Percentiles rank a stretch among this genome's conserved stretches.
Conservation (phyloP, 2,329 filamentous ascomycete genomes). For the Diaporthe eres region DNA sequence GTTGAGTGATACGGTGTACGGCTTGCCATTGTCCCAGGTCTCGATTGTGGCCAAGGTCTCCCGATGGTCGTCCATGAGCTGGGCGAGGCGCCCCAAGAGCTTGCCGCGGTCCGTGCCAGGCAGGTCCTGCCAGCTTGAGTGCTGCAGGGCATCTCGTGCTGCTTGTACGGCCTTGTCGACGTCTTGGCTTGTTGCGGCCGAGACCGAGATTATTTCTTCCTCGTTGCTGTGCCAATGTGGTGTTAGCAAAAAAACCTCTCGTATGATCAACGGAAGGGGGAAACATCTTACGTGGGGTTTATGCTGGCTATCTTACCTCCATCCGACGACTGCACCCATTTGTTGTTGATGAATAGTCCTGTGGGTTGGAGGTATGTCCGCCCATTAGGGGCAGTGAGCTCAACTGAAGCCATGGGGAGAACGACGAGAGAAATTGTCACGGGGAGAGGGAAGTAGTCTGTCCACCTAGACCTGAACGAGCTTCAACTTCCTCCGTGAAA, state of each 20-base stretch:
- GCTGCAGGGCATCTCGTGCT: constrained; percentile 77
- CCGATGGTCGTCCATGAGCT: constrained; percentile 61
- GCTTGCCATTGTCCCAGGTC: constrained; percentile 82
- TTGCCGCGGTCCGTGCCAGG: constrained; percentile 76
- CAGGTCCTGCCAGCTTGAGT: constrained; percentile 77
- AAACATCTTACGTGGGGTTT: constrained; percentile 73
- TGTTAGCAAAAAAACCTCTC: constrained; percentile 5
- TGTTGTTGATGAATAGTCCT: constrained; percentile 88
- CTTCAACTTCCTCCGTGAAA: not conserved
- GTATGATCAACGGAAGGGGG: not conserved
- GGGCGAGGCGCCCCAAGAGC: constrained; percentile 34
- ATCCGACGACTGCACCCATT: constrained; percentile 78
- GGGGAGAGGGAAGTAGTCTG: too few relatives aligned
- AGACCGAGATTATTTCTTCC: constrained; percentile 77
- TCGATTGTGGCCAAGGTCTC: constrained; percentile 68
- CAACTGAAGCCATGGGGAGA: not conserved
- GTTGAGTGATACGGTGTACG: constrained; percentile 73
- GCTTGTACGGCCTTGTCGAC: constrained; percentile 80
- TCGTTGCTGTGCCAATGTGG: constrained; percentile 60
- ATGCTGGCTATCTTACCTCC: constrained; percentile 75
- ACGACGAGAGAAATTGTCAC: not conserved
- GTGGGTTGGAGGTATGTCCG: constrained; percentile 78
- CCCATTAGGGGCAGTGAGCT: constrained; percentile 81
- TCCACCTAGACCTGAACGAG: not conserved
- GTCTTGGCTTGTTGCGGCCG: constrained; percentile 76